Conservation (phyloP, 1,284 basidiomycete genomes). For the Leccinum ponderosum region DNA sequence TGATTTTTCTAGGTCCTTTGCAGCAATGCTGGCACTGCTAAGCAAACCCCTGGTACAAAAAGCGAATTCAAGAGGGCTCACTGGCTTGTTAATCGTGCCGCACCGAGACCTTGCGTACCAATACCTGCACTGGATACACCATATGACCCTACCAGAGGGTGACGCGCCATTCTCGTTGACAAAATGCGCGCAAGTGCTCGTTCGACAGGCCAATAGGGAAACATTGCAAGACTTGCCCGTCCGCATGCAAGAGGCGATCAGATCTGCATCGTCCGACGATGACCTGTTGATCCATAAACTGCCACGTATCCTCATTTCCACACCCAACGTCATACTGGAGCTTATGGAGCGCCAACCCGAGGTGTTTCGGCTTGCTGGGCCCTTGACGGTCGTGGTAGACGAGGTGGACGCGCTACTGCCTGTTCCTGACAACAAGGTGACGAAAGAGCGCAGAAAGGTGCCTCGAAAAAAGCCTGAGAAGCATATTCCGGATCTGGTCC, state of each 20-base stretch:
- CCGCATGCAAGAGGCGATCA: constrained; percentile 33
- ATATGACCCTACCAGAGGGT: constrained; percentile 41
- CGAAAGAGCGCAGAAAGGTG: constrained; percentile 22
- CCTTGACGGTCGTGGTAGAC: constrained; percentile 67
- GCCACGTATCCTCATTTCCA: constrained; percentile 70
- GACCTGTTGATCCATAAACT: constrained; percentile 41
- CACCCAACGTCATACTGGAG: constrained; percentile 67
- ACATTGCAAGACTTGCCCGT: constrained; percentile 33
- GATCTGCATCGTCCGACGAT: constrained; percentile 40
- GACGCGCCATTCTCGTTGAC: constrained; percentile 34
- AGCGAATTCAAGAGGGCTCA: constrained; percentile 29
- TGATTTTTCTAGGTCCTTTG: constrained; percentile 61
- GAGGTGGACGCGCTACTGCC: constrained; percentile 73
- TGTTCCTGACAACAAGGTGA: constrained; percentile 41
- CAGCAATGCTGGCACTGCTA: constrained; percentile 61
- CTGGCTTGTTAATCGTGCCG: constrained; percentile 67
- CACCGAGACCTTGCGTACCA: constrained; percentile 75
- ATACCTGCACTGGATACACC: constrained; percentile 64
- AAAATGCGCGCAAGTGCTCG: constrained; percentile 59
- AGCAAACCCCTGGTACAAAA: constrained; percentile 46
- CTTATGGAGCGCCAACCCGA: constrained; percentile 45
- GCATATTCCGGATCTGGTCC: constrained; percentile 60
- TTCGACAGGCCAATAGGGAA: constrained; percentile 39
- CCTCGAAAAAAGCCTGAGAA: constrained; percentile 42
- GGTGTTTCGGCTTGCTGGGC: constrained; percentile 43